A percentile compares a stretch with the other conserved stretches of the same genome.
Evolutionary conservation across 148 eudicot species (phyloP).

Genomic region (Chenopodium formosanum): DNA sequence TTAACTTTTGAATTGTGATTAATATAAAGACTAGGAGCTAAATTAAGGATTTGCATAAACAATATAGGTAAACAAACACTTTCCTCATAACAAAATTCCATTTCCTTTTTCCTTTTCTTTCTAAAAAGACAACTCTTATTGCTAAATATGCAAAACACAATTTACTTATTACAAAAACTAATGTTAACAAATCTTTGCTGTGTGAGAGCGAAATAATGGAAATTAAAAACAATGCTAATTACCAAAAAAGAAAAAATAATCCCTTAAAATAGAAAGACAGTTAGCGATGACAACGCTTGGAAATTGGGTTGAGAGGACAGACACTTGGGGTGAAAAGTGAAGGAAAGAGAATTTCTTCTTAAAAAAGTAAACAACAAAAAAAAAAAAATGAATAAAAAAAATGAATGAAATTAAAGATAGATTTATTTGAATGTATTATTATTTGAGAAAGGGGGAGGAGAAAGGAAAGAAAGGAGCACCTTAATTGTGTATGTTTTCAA

Average conservation of each 20-base stretch:
- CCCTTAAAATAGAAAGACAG: conserved; percentile 28
- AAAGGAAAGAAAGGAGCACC: conserved; percentile 26
- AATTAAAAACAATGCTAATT: not conserved
- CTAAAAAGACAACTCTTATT: conserved; percentile 1
- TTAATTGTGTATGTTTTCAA: conserved; percentile 18
- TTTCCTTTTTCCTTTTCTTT: not conserved
- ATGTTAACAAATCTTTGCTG: conserved; percentile 16
- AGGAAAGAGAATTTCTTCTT: not conserved
- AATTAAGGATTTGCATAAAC: not conserved
- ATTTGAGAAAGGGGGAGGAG: conserved; percentile 8
- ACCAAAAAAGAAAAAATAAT: conserved; percentile 13
- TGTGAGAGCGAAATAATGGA: not conserved
- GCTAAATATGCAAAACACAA: conserved; percentile 3
- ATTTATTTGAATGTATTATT: too few species aligned
- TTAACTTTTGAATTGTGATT: not conserved
- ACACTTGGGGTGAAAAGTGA: conserved; percentile 3
- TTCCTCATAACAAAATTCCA: not conserved
- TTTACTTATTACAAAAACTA: not conserved
- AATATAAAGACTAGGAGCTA: not conserved
- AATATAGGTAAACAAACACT: not conserved
- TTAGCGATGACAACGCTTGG: conserved; percentile 20
- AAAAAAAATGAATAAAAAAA: not conserved
- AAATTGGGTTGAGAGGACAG: conserved; percentile 10
- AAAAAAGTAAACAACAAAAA: not conserved
- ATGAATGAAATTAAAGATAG: too few species aligned